Evolutionary conservation across 106 monocot species (phyloP).

Genomic region (Platanthera guangdongensis): DNA sequence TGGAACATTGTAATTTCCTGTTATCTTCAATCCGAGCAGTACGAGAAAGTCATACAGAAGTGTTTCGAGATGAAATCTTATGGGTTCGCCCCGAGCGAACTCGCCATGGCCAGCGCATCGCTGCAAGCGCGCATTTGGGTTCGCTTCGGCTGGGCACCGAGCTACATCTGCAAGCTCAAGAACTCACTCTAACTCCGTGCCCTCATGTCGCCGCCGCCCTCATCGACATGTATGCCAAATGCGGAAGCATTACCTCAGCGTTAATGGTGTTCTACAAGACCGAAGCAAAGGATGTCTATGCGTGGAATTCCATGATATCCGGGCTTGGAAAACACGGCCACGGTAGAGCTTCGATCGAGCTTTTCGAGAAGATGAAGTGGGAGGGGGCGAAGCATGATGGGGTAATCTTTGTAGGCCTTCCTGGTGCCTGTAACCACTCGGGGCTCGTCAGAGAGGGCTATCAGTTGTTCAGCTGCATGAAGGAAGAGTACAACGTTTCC

Average conservation of each 20-base stretch:
- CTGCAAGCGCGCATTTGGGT: slow-evolving; percentile 23
- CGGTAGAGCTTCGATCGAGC: slow-evolving; percentile 12
- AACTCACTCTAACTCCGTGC: slow-evolving; percentile 8
- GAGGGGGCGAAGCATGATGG: slow-evolving; percentile 29
- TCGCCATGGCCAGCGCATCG: slow-evolving; percentile 13
- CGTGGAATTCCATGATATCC: slow-evolving; percentile 45
- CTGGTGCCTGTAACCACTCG: slow-evolving; percentile 48
- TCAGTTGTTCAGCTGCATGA: slow-evolving; percentile 27
- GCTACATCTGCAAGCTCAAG: slow-evolving; percentile 29
- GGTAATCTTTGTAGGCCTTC: slow-evolving; percentile 34
- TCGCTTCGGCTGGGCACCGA: slow-evolving; percentile 21
- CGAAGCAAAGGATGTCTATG: slow-evolving; percentile 10
- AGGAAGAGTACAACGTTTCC: slow-evolving; percentile 13
- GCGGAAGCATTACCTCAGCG: slow-evolving; percentile 18
- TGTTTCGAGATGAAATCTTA: slow-evolving; percentile 6
- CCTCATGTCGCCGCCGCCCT: slow-evolving; percentile 31
- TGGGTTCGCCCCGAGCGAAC: slow-evolving; percentile 10
- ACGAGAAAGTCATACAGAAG: slow-evolving; percentile 2
- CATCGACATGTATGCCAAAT: slow-evolving; percentile 45
- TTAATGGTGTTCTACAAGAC: slow-evolving; percentile 14
- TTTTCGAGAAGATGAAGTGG: slow-evolving; percentile 25
- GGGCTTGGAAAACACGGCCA: slow-evolving; percentile 35
- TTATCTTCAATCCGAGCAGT: neutral
- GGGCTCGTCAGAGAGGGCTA: slow-evolving; percentile 34
- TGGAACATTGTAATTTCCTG: slow-evolving; percentile 23